A percentile compares a stretch with the other conserved stretches of the same genome.
Conservation (phyloP, 2,329 filamentous ascomycete species). For the Microthyrium microscopicum region DNA sequence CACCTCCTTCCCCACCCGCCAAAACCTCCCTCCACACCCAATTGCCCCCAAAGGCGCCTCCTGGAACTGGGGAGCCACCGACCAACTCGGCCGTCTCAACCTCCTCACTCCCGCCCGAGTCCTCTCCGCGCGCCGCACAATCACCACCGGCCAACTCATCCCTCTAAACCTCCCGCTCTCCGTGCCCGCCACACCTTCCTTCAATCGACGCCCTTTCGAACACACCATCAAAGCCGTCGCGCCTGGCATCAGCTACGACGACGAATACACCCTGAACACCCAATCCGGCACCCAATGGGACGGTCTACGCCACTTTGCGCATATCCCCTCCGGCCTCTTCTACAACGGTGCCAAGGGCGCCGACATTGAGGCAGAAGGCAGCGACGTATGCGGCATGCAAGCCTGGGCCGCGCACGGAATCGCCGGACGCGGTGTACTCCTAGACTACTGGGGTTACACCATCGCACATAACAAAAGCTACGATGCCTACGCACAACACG, state of each 20-base stretch:
- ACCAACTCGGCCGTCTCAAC: constrained; percentile 36
- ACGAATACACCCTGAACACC: constrained; percentile 26
- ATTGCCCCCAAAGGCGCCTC: constrained; percentile 38
- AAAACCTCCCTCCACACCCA: constrained; percentile 34
- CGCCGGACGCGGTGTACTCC: constrained; percentile 26
- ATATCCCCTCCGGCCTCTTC: constrained; percentile 21
- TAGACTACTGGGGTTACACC: constrained; percentile 27
- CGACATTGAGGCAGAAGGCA: constrained; percentile 22
- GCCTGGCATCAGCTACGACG: constrained; percentile 24
- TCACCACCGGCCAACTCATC: constrained; percentile 38
- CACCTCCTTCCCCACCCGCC: constrained; percentile 34
- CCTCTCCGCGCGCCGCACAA: constrained; percentile 35
- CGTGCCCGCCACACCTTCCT: constrained; percentile 35
- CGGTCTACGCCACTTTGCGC: constrained; percentile 28
- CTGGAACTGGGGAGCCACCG: constrained; percentile 44
- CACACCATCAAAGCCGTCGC: constrained; percentile 34
- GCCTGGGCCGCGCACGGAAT: constrained; percentile 29
- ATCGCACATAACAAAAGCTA: constrained; percentile 25
- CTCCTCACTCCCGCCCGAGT: constrained; percentile 39
- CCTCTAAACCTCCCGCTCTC: constrained; percentile 38
- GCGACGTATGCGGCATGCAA: constrained; percentile 28
- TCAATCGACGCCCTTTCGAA: constrained; percentile 34
- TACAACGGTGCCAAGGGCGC: constrained; percentile 27
- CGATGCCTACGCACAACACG: constrained; percentile 16
- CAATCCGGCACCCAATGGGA: constrained; percentile 30